Percentiles rank a stretch among this genome's conserved stretches.
These are phyloP conservation scores for Hypericum perforatum DNA, from an alignment of 345 rosid species.

Conservation along the genomic window DNA sequence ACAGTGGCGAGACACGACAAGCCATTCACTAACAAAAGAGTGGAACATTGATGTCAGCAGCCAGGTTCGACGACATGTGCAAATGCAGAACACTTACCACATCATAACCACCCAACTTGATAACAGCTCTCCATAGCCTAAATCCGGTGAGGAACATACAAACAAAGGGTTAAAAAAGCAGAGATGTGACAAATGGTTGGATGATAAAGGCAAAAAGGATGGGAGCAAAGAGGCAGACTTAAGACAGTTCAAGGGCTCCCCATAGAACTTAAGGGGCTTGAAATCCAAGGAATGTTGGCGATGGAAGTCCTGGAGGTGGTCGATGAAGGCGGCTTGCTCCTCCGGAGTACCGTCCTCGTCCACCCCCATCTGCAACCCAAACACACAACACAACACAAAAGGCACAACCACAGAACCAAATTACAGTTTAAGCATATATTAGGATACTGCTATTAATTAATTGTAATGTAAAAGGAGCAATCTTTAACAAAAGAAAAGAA, in stretches of 20 bases:
- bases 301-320: conserved; percentile 56
- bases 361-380: conserved; percentile 37
- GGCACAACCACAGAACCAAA: no score
- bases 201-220: conserved; percentile 8
- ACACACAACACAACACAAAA: neutral
- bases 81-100: conserved; percentile 43
- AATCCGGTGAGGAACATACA: conserved; percentile 7
- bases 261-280: conserved; percentile 69
- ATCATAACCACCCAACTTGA: conserved; percentile 77
- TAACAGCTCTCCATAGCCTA: conserved; percentile 81
- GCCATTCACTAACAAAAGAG: no score
- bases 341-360: conserved; percentile 61
- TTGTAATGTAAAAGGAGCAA: no score
- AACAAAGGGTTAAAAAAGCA: conserved; percentile 10
- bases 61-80: no score
- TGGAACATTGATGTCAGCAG: no score
- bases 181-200: no score
- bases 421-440: no score
- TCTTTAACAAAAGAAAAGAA: no score
- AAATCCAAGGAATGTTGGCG: conserved; percentile 51
- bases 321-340: conserved; percentile 56
- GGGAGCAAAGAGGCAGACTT: conserved; percentile 38
- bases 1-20: no score
- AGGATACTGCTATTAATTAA: no score
- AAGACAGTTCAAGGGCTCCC: conserved; percentile 61